Conservation (phyloP, 176 grass and related monocot genomes). For the Alloteropsis semialata region DNA sequence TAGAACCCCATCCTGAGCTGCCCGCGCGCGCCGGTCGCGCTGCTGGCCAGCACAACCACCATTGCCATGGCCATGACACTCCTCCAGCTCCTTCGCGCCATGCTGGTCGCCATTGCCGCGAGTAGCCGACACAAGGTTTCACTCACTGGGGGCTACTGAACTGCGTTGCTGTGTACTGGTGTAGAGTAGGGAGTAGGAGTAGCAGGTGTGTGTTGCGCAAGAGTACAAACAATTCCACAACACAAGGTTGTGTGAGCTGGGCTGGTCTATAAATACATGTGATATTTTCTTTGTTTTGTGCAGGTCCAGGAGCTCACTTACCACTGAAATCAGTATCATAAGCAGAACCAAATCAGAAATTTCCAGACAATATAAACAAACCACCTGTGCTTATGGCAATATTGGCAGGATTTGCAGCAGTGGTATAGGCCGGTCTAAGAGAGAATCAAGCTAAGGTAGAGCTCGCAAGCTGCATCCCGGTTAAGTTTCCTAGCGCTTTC, state of each 20-base stretch:
- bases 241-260: neutral
- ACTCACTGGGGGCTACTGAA: neutral
- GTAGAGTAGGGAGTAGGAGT: neutral
- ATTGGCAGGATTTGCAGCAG: neutral
- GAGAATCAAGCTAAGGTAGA: constrained; percentile 21
- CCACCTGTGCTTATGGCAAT: neutral
- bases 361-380: neutral
- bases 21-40: neutral
- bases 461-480: constrained; percentile 15
- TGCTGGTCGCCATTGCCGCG: neutral
- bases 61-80: constrained; percentile 1
- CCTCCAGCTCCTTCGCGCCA: neutral
- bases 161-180: neutral
- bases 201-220: neutral
- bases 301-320: neutral
- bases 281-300: neutral
- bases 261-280: neutral
- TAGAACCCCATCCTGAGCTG: constrained; percentile 73
- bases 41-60: neutral
- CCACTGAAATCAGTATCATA: neutral
- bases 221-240: neutral
- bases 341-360: neutral
- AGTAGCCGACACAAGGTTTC: neutral
- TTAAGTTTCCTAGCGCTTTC: constrained; percentile 28
- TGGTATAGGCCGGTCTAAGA: neutral